These are phyloP conservation scores for Coprinopsis sp. DNA, from an alignment of 768 basidiomycete species.

Conservation along the genomic window DNA sequence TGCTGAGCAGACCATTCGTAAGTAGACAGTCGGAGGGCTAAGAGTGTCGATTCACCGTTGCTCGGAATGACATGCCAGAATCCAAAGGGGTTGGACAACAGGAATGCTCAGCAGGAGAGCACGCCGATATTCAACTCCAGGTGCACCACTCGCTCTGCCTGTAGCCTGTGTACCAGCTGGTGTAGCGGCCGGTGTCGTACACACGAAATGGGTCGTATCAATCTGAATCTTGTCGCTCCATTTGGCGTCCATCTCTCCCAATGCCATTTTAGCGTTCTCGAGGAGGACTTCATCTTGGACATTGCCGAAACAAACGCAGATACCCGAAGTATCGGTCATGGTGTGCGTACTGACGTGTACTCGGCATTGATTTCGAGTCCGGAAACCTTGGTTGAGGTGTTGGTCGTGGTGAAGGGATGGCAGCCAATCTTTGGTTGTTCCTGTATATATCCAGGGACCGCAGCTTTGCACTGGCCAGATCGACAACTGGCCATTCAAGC, in stretches of 20 bases:
- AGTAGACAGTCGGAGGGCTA: background rate
- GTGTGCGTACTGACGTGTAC: constrained; percentile 89
- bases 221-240: constrained; percentile 94
- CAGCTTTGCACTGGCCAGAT: constrained; percentile 81
- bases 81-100: constrained; percentile 92
- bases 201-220: constrained; percentile 97
- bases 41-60: constrained; percentile 55
- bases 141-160: constrained; percentile 50
- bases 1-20: constrained; percentile 38
- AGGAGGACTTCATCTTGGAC: constrained; percentile 72
- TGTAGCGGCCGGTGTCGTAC: constrained; percentile 79
- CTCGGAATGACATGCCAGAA: constrained; percentile 82
- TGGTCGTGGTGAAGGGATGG: constrained; percentile 80
- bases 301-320: constrained; percentile 92
- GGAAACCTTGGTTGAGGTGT: constrained; percentile 88
- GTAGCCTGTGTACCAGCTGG: constrained; percentile 52
- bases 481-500: constrained; percentile 86
- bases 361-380: constrained; percentile 77
- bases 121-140: constrained; percentile 90
- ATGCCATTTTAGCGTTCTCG: constrained; percentile 75
- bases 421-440: constrained; percentile 82
- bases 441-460: constrained; percentile 91
- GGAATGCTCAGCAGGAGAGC: constrained; percentile 92
- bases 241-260: constrained; percentile 82
- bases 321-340: constrained; percentile 92